phyloP scores from a whole-genome alignment of 257 asterid species.

The Solanum clarkiae region DNA sequence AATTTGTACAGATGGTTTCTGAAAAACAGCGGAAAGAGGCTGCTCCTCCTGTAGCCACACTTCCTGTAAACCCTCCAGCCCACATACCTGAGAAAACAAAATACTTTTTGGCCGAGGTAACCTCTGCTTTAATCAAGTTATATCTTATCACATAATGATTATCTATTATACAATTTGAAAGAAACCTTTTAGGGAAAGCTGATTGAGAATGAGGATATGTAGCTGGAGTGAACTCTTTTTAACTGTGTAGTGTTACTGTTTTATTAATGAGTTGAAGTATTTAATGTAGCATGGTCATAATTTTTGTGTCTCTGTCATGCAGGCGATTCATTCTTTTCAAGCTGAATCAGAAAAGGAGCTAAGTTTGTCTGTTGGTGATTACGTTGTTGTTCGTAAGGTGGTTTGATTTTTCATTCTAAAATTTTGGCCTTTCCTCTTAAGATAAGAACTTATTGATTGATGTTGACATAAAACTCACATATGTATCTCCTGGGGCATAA shows the following conservation, averaged over 20 bases:
- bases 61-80: constrained; percentile 47
- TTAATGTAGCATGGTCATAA: not conserved
- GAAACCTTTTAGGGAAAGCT: not conserved
- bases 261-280: not conserved
- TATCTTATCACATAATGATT: not conserved
- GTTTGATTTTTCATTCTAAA: not conserved
- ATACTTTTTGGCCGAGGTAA: constrained; percentile 91
- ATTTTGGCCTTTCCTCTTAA: not conserved
- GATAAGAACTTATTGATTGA: not conserved
- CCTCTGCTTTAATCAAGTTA: not conserved
- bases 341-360: constrained; percentile 78
- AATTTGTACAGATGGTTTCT: constrained; percentile 60
- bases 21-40: constrained; percentile 96
- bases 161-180: not conserved
- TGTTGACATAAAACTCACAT: not conserved
- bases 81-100: constrained; percentile 57
- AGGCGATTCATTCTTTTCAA: constrained; percentile 72
- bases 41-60: constrained; percentile 91
- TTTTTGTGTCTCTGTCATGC: constrained; percentile 1
- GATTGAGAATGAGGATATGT: not conserved
- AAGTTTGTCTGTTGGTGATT: constrained; percentile 73
- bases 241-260: not conserved
- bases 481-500: not conserved
- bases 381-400: constrained; percentile 84
- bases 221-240: not conserved